phyloP scores from a whole-genome alignment of 495 filamentous ascomycete genomes.

The Neurospora sp. region DNA sequence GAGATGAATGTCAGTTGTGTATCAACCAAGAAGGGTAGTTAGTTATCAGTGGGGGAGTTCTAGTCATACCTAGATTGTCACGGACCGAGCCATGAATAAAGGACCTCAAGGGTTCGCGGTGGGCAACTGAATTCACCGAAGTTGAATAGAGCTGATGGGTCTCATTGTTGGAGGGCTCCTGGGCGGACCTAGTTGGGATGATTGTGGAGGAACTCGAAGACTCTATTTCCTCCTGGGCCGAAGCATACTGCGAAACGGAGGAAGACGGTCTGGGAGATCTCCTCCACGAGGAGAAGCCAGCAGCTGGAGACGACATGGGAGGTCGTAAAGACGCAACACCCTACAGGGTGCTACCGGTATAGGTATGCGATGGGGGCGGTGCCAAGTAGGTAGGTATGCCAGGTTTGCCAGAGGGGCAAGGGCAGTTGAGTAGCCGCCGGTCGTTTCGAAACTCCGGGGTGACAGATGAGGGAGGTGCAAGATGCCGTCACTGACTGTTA shows the following conservation, averaged over 20 bases:
- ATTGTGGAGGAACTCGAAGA: constrained; percentile 5
- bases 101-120: constrained; percentile 64
- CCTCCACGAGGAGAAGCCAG: constrained; percentile 29
- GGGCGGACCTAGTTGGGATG: constrained; percentile 6
- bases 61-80: constrained; percentile 46
- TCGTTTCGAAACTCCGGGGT: background rate
- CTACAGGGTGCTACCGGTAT: background rate
- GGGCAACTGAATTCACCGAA: constrained; percentile 28
- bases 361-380: background rate
- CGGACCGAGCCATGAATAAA: constrained; percentile 69
- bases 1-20: background rate
- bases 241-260: constrained; percentile 21
- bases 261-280: constrained; percentile 23
- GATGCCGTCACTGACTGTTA: background rate
- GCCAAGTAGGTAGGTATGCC: background rate
- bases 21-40: background rate
- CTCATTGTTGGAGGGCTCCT: constrained; percentile 14
- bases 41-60: constrained; percentile 10
- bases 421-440: background rate
- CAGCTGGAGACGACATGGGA: constrained; percentile 24
- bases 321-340: background rate
- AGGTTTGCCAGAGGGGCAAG: background rate
- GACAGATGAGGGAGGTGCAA: background rate
- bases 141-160: constrained; percentile 23
- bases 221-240: constrained; percentile 15